Percentiles rank a stretch among this genome's conserved stretches.
phyloP scores from a whole-genome alignment of 352 stramenopile genomes.

The Blastocystis sp. region DNA sequence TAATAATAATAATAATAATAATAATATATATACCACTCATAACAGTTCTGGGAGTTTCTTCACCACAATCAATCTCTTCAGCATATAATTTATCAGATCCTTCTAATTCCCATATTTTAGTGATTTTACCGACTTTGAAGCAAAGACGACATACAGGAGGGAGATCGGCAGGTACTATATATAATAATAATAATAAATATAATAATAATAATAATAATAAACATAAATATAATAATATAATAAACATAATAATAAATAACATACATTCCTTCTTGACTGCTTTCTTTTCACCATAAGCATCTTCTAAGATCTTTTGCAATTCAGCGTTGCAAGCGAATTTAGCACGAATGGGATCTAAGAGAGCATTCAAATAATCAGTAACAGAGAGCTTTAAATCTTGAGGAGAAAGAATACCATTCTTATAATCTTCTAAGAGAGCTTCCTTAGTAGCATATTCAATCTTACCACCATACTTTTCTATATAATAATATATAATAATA shows the following conservation, averaged over 20 bases:
- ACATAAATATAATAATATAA: too few species aligned
- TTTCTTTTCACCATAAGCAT: background rate
- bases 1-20: too few species aligned
- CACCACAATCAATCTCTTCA: constrained; percentile 89
- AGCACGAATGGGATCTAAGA: constrained; percentile 28
- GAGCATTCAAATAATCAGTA: constrained; percentile 2
- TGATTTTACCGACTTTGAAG: constrained; percentile 28
- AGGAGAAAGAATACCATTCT: constrained; percentile 7
- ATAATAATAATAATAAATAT: too few species aligned
- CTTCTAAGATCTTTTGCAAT: background rate
- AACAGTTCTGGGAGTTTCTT: constrained; percentile 71
- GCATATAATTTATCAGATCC: constrained; percentile 64
- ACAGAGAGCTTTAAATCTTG: constrained; percentile 27
- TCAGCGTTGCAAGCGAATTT: constrained; percentile 32
- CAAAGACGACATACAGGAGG: constrained; percentile 11
- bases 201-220: too few species aligned
- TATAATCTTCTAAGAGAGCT: constrained; percentile 11
- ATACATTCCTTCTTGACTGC: background rate
- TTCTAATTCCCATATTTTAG: constrained; percentile 20
- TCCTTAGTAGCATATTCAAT: constrained; percentile 6
- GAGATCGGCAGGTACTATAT: too few species aligned
- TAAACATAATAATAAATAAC: too few species aligned
- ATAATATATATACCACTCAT: too few species aligned
- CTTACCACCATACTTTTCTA: constrained; percentile 34
- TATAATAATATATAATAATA: too few species aligned